phyloP scores from a whole-genome alignment of 208 protist species.

The Trypanosoma melophagium region DNA sequence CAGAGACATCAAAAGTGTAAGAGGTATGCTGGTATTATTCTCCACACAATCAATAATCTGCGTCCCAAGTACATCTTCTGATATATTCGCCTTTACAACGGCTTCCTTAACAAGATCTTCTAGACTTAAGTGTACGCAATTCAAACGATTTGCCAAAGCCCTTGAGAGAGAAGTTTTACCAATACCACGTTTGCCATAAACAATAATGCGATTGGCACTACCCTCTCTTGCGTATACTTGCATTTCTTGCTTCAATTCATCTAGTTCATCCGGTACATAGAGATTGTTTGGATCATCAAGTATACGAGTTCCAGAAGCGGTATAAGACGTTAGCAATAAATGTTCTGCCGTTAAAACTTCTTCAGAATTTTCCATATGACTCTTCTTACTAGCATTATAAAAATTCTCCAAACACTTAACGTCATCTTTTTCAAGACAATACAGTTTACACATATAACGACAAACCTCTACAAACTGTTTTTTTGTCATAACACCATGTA shows the following conservation, averaged over 20 bases:
- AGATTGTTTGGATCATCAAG: constrained; percentile 55
- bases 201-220: constrained; percentile 61
- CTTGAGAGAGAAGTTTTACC: constrained; percentile 59
- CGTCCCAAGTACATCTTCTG: constrained; percentile 29
- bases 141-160: constrained; percentile 52
- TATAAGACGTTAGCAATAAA: constrained; percentile 35
- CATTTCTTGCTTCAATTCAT: constrained; percentile 38
- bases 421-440: constrained; percentile 46
- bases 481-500: constrained; percentile 40
- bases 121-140: constrained; percentile 68
- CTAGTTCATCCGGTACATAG: constrained; percentile 67
- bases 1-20: constrained; percentile 53
- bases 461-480: constrained; percentile 56
- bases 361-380: constrained; percentile 10
- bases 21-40: constrained; percentile 34
- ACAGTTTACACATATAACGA: constrained; percentile 46
- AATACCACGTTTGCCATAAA: constrained; percentile 44
- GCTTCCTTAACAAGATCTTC: constrained; percentile 49
- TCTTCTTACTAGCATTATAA: constrained; percentile 28
- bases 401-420: constrained; percentile 53
- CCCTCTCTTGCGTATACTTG: constrained; percentile 34
- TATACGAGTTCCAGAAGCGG: constrained; percentile 26
- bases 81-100: constrained; percentile 3
- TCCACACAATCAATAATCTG: constrained; percentile 38
- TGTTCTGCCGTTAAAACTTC: not conserved